Conservation (phyloP, 179 eudicot genomes). For the Spinacia oleracea region DNA sequence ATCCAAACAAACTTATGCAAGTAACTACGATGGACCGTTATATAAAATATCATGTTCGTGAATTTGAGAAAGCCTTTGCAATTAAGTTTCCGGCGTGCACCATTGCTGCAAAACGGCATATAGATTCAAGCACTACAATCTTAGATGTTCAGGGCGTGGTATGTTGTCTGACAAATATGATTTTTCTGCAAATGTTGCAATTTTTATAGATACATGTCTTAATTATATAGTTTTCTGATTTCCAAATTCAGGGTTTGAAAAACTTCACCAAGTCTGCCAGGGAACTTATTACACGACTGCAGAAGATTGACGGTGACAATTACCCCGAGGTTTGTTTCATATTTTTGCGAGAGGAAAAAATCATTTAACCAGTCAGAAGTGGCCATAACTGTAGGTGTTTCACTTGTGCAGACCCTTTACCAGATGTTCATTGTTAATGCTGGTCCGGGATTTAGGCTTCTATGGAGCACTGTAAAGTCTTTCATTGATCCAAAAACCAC, state of each 20-base stretch:
- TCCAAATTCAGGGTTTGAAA: conserved; percentile 62
- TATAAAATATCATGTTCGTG: conserved; percentile 82
- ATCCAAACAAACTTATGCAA: conserved; percentile 93
- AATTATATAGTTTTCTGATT: not conserved
- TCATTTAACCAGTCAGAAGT: not conserved
- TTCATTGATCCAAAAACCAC: conserved; percentile 76
- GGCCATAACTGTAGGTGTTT: conserved; percentile 6
- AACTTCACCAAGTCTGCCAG: conserved; percentile 74
- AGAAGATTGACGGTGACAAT: conserved; percentile 81
- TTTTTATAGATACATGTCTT: not conserved
- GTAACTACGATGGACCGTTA: conserved; percentile 95
- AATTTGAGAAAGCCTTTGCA: conserved; percentile 77
- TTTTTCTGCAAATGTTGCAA: not conserved
- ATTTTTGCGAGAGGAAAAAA: not conserved
- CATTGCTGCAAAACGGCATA: conserved; percentile 88
- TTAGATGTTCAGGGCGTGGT: conserved; percentile 99
- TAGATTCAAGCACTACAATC: conserved; percentile 92
- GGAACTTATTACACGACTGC: conserved; percentile 66
- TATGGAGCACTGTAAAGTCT: conserved; percentile 70
- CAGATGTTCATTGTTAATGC: conserved; percentile 83
- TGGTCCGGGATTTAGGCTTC: conserved; percentile 76
- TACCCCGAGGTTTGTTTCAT: conserved; percentile 74
- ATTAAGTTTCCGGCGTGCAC: conserved; percentile 92
- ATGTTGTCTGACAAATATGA: conserved; percentile 32
- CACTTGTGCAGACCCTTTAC: conserved; percentile 62